Percentiles rank a stretch among this genome's conserved stretches.
Conservation (phyloP, 371 early-diverging fungal species). For the Mucor velutinosus region DNA sequence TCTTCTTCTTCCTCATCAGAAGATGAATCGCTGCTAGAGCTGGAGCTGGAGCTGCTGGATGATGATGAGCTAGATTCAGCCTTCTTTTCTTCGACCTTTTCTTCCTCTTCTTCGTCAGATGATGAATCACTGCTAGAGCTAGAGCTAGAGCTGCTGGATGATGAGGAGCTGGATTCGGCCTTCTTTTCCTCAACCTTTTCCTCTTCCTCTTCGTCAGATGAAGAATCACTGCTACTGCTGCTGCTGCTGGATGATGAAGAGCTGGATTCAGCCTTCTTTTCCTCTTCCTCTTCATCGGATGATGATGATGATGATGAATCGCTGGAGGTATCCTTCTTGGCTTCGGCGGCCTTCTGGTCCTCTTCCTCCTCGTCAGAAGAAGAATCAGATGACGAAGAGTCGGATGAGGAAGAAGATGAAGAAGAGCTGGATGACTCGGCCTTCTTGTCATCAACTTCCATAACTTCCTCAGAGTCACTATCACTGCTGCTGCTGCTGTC, state of each 20-base stretch:
- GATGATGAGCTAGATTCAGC: conserved; percentile 15
- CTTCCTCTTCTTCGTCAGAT: conserved; percentile 24
- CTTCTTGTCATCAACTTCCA: conserved; percentile 25
- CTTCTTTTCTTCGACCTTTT: conserved; percentile 19
- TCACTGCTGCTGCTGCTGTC: conserved; percentile 15
- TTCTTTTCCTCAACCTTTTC: conserved; percentile 18
- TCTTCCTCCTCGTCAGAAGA: conserved; percentile 6
- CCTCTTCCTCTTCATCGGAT: conserved; percentile 2
- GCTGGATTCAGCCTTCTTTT: neutral
- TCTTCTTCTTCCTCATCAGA: conserved; percentile 21
- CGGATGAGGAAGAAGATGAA: neutral
- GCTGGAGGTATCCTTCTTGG: neutral
- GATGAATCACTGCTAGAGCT: conserved; percentile 13
- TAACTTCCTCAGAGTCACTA: conserved; percentile 22
- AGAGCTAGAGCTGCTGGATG: neutral
- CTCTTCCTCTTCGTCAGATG: conserved; percentile 18
- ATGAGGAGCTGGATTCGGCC: conserved; percentile 5
- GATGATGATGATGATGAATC: neutral
- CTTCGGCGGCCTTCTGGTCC: neutral
- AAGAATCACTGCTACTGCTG: conserved; percentile 18
- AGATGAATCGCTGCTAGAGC: conserved; percentile 22
- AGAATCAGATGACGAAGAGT: neutral
- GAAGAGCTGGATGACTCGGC: conserved; percentile 3
- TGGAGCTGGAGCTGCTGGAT: conserved; percentile 9
- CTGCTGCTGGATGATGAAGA: conserved; percentile 7